A percentile compares a stretch with the other conserved stretches of the same genome.
Conservation (phyloP, 805 yeast species). For the Pichia nakasei region DNA sequence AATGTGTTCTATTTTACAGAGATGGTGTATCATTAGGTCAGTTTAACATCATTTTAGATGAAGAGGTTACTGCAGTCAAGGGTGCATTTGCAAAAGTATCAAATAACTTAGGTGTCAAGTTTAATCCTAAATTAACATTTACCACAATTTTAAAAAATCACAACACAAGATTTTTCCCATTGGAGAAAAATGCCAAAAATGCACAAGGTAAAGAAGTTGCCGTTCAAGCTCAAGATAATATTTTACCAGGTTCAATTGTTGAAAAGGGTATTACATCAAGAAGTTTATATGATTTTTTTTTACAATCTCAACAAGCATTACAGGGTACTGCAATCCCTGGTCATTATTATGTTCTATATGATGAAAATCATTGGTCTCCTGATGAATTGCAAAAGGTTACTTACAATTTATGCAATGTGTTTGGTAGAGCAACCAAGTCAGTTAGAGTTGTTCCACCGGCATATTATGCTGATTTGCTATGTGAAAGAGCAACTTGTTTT, state of each 20-base stretch:
- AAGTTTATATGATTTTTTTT: conserved; percentile 23
- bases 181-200: conserved; percentile 19
- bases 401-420: conserved; percentile 23
- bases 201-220: conserved; percentile 14
- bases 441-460: conserved; percentile 29
- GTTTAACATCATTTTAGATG: conserved; percentile 21
- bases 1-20: conserved; percentile 23
- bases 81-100: conserved; percentile 15
- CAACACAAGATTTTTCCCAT: conserved; percentile 25
- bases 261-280: conserved; percentile 26
- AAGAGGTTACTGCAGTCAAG: conserved; percentile 21
- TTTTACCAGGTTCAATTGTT: conserved; percentile 25
- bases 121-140: conserved; percentile 23
- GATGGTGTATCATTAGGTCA: conserved; percentile 29
- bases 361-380: conserved; percentile 22
- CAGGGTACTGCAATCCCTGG: conserved; percentile 30
- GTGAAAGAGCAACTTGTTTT: conserved; percentile 24
- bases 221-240: conserved; percentile 17
- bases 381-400: conserved; percentile 22
- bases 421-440: conserved; percentile 26
- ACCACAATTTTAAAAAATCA: conserved; percentile 18
- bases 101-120: conserved; percentile 10
- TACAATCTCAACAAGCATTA: conserved; percentile 26
- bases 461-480: conserved; percentile 23
- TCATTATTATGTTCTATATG: conserved; percentile 26